Evolutionary conservation across 2,329 filamentous ascomycete genomes (phyloP), one percentile per base, ranked within the genome.

Genomic region (Fusarium continuum): DNA sequence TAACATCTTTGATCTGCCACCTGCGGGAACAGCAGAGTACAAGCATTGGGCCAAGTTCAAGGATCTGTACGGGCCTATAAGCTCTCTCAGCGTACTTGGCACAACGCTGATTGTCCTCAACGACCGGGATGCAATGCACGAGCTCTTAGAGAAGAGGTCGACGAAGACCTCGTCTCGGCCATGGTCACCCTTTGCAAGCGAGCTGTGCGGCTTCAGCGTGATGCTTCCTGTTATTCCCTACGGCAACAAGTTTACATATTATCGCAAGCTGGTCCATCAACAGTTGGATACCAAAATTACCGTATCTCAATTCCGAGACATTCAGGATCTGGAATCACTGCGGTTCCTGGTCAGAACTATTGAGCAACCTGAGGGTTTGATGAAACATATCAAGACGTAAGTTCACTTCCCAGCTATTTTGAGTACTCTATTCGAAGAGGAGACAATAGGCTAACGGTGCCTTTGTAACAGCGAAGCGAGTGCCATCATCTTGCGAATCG

Each of bases 1-100:
- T 5, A 85, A 85, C 62, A 60, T 85, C 14, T 58, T 64, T 2
- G 82, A 85, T 58, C 70, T 85, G 10, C 83, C 83, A 1, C 69
- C 74, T 0, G 45, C 55, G 0, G 76, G 74, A 2, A 61, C 55
- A 6, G 71, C 67, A 5, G 77, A 80, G 55, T 78, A 73, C 55
- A 60, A 74, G 39, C 78, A 80, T 49, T 81, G 78, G 78, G 44
- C 76, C 25, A 74, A 76, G 54, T 74, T 77, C 54, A 79, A 77
- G 47, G 73, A 78, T 6, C 36, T 64, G 0, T 78, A 79, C 34
- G 77, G 77, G 0, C 70, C 71, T 0, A 71, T 78, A 6, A 77
- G 77, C 53, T 80, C 77, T 5, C 56, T 82, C 5, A 80, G 73
- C 0, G 70, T 76, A 13, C 58, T 82, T 2, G 79, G 78, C 1